Conservation (phyloP, 257 asterid species). For the Fraxinus americana region DNA sequence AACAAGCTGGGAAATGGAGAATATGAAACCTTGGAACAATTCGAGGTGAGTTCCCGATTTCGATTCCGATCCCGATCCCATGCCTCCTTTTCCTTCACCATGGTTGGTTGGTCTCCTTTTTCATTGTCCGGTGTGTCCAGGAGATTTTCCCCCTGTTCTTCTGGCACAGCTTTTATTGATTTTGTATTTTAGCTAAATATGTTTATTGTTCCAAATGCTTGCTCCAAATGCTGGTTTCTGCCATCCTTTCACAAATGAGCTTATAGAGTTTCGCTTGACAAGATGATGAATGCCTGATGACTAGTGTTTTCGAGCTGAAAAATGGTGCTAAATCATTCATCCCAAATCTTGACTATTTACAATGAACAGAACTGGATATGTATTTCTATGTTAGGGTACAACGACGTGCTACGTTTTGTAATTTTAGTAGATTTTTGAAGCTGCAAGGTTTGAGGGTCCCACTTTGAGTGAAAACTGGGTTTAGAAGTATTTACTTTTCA, state of each 20-base stretch:
- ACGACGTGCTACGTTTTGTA: neutral
- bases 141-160: neutral
- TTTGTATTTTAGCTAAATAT: neutral
- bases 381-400: neutral
- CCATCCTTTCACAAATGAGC: neutral
- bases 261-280: neutral
- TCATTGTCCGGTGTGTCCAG: neutral
- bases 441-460: neutral
- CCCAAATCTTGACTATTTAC: neutral
- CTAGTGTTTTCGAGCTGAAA: neutral
- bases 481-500: neutral
- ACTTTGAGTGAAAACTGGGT: neutral
- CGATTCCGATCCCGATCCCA: neutral
- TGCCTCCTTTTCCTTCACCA: neutral
- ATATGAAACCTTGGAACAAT: slow-evolving; percentile 72
- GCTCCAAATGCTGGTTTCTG: neutral
- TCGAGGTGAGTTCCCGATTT: slow-evolving; percentile 52
- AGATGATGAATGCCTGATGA: neutral
- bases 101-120: neutral
- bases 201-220: neutral
- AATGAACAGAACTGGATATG: neutral
- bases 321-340: neutral
- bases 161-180: neutral
- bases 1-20: slow-evolving; percentile 74
- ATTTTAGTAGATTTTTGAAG: neutral